Conservation (phyloP, 805 yeast species). For the Zygosaccharomyces pseudorouxii region DNA sequence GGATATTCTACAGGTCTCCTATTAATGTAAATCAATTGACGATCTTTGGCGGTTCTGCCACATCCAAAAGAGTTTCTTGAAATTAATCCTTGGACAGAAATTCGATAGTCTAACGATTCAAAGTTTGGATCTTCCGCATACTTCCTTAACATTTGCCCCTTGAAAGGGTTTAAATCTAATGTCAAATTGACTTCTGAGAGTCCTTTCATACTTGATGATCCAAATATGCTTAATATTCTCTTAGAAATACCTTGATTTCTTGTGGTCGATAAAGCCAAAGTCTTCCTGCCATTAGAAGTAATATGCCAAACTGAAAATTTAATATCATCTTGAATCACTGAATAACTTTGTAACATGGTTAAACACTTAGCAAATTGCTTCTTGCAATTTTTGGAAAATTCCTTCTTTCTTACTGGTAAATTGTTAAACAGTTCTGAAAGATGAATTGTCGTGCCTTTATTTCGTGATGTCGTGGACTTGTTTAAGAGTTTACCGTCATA, state of each 20-base stretch:
- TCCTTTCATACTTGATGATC: conserved; percentile 58
- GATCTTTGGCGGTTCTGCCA: conserved; percentile 65
- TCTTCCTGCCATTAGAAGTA: conserved; percentile 44
- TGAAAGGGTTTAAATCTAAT: conserved; percentile 36
- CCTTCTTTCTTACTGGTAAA: conserved; percentile 79
- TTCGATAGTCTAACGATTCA: conserved; percentile 28
- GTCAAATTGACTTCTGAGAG: conserved; percentile 46
- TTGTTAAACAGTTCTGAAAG: conserved; percentile 57
- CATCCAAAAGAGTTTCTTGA: conserved; percentile 78
- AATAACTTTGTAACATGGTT: conserved; percentile 58
- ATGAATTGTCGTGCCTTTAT: conserved; percentile 63
- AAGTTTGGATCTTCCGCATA: conserved; percentile 14
- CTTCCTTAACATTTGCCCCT: conserved; percentile 17
- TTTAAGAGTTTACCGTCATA: conserved; percentile 47
- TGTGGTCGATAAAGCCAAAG: conserved; percentile 53
- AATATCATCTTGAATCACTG: conserved; percentile 53
- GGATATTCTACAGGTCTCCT: conserved; percentile 65
- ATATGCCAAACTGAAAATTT: conserved; percentile 59
- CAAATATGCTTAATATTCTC: conserved; percentile 65
- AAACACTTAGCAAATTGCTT: conserved; percentile 72
- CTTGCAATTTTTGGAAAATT: conserved; percentile 59
- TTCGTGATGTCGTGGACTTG: conserved; percentile 45
- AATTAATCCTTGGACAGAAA: conserved; percentile 53
- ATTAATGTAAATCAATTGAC: conserved; percentile 74
- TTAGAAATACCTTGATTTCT: conserved; percentile 47